Evolutionary conservation across 805 yeast species (phyloP).

Genomic region (Sungouiella blattae): DNA sequence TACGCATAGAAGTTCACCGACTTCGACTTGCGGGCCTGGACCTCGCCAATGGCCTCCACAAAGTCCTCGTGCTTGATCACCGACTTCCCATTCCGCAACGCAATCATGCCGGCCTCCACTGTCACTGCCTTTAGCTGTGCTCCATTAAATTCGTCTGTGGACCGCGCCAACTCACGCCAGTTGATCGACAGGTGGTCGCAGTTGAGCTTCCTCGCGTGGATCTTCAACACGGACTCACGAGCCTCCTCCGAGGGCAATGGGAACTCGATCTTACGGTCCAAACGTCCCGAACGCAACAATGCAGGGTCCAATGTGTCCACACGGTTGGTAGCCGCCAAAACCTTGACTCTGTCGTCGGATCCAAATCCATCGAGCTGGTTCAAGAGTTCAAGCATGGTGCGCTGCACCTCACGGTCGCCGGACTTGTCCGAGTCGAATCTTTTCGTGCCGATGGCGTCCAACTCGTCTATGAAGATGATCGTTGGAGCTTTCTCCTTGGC

Average conservation of each 20-base stretch:
- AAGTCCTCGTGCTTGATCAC: constrained; percentile 95
- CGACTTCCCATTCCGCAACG: constrained; percentile 89
- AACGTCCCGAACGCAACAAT: constrained; percentile 20
- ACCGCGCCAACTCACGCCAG: constrained; percentile 97
- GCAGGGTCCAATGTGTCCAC: constrained; percentile 21
- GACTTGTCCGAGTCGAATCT: constrained; percentile 19
- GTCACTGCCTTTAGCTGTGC: constrained; percentile 98
- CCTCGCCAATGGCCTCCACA: constrained; percentile 97
- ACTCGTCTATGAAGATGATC: constrained; percentile 20
- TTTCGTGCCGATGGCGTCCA: constrained; percentile 21
- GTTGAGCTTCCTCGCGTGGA: constrained; percentile 96
- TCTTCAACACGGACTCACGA: constrained; percentile 92
- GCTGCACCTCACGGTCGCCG: constrained; percentile 21
- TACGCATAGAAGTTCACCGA: constrained; percentile 94
- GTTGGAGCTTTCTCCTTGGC: constrained; percentile 21
- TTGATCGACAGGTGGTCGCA: constrained; percentile 81
- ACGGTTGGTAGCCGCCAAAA: constrained; percentile 19
- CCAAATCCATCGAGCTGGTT: constrained; percentile 21
- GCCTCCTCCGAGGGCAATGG: constrained; percentile 98
- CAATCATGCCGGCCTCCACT: constrained; percentile 99
- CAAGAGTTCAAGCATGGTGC: constrained; percentile 21
- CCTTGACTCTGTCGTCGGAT: constrained; percentile 43
- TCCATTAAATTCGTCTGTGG: constrained; percentile 98
- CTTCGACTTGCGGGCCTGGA: constrained; percentile 94
- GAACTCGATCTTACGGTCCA: constrained; percentile 55